Base-by-base conservation (phyloP, 2,329 filamentous ascomycete genomes). In the Cladosporium sp. region DNA sequence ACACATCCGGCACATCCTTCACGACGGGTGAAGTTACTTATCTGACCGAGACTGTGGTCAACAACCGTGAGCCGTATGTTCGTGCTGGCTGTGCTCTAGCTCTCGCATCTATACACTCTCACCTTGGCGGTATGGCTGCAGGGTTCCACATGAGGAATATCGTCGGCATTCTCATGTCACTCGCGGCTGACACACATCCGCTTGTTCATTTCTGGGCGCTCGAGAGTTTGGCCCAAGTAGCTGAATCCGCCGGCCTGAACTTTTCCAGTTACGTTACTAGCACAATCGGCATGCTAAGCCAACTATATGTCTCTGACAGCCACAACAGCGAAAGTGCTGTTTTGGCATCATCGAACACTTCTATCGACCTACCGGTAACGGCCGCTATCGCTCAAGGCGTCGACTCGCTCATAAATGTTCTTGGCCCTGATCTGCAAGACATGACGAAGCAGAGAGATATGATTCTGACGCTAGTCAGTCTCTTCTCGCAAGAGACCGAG, bases 141-240 rank as follows among this genome's bases (percentile, higher is more conserved):
- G 92, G 92, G 3, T 92, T 94, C 67, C 94, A 99, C 72, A 81
- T 99, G 52, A 97, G 97, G 77, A 97, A 92, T 1, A 97, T 99
- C 51, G 83, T 97, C n/a, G 89, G 93, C 17, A 95, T 99, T 39
- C 78, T 99, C n/a, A 96, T 97, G 89, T 97, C 94, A 7, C 82
- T 99, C 9, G 93, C 92, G 72, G 96, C 92, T 66, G 94, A 99
- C 69, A 90, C 93, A 19, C 94, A 99, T 71, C 92, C 94, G 0
- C 87, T 90, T 0, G 94, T 99, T 8, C 94, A 99, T 73, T 96
- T 93, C 71, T 97, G 92, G 92, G 93, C 95, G 2, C 79, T 99
- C 45, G 92, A 97, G 71, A 93, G 91, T 9, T 75, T 99, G 30
- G 88, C 90, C 2, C 82, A 89, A 55, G 92, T 96, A 12, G 89